Evolutionary conservation across 331 rosid genomes (phyloP).

Genomic region (Acacia concinna): DNA sequence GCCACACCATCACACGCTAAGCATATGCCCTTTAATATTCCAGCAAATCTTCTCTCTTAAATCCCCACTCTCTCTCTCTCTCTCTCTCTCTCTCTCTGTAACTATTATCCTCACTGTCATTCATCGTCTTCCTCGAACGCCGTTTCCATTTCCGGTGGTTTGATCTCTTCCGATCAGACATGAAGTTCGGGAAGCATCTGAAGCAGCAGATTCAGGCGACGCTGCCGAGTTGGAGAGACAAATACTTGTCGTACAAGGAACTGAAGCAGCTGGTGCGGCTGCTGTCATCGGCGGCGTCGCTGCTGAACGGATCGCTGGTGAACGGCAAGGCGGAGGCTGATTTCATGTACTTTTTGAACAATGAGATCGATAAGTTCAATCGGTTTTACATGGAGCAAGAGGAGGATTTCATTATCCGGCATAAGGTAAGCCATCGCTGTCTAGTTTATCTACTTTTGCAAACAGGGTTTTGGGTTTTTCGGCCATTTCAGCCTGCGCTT

Average conservation of each 20-base stretch:
- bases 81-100: background rate
- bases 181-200: slow-evolving; percentile 87
- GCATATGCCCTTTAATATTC: slow-evolving; percentile 92
- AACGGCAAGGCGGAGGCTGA: slow-evolving; percentile 54
- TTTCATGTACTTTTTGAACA: slow-evolving; percentile 66
- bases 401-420: slow-evolving; percentile 77
- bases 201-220: slow-evolving; percentile 74
- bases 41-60: slow-evolving; percentile 36
- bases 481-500: background rate
- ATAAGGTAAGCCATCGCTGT: slow-evolving; percentile 41
- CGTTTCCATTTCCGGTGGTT: background rate
- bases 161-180: background rate
- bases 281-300: slow-evolving; percentile 7
- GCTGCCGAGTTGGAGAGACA: slow-evolving; percentile 74
- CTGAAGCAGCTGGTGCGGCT: slow-evolving; percentile 70
- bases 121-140: background rate
- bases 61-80: slow-evolving; percentile 4
- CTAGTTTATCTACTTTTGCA: background rate
- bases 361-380: slow-evolving; percentile 87
- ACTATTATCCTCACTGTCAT: background rate
- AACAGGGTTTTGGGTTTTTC: background rate
- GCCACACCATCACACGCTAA: slow-evolving; percentile 75
- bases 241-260: slow-evolving; percentile 78
- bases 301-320: slow-evolving; percentile 37
- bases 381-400: slow-evolving; percentile 75